Evolutionary conservation across 2,329 filamentous ascomycete species (phyloP).

Genomic region (Trichoderma lentiforme): DNA sequence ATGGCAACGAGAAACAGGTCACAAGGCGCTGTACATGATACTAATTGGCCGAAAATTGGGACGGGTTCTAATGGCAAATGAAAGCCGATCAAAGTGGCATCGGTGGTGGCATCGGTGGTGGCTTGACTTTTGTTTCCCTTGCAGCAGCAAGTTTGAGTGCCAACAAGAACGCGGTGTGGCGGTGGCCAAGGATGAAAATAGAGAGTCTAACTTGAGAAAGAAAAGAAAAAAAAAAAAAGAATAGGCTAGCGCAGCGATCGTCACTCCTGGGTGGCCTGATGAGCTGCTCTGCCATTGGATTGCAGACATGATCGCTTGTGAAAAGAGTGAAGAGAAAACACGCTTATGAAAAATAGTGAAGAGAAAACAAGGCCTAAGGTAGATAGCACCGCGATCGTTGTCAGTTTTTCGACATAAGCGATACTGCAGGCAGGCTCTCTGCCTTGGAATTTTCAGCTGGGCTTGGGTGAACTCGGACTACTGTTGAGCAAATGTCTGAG

Average conservation of each 20-base stretch:
- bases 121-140: background rate
- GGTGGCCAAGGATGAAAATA: background rate
- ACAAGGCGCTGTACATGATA: background rate
- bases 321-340: background rate
- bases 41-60: background rate
- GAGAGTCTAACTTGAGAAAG: background rate
- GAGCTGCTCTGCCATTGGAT: background rate
- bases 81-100: background rate
- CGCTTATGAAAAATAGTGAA: too few species aligned
- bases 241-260: background rate
- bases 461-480: background rate
- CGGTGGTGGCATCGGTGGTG: background rate
- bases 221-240: background rate
- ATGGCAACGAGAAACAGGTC: background rate
- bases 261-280: background rate
- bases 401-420: background rate
- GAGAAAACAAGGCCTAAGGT: background rate
- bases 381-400: background rate
- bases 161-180: background rate
- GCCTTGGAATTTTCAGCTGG: background rate
- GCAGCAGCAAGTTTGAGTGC: background rate
- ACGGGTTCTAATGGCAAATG: background rate
- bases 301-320: background rate
- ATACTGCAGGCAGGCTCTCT: background rate
- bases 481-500: conserved; percentile 2